A percentile compares a stretch with the other conserved stretches of the same genome.
Evolutionary conservation across 805 yeast genomes (phyloP).

Genomic region (Sugiyamaella marilandica): DNA sequence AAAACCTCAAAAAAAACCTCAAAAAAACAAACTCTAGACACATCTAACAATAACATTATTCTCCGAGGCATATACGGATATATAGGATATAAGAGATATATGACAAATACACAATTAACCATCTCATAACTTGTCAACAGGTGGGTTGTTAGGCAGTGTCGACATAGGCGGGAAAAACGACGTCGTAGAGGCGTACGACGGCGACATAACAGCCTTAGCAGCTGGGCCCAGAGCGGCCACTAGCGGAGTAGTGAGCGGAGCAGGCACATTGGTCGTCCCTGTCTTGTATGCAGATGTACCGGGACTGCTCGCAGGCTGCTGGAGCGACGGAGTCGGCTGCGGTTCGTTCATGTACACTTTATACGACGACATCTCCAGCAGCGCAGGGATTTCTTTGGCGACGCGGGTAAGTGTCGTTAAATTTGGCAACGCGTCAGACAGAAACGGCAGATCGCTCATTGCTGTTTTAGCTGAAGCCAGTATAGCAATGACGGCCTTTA

Average conservation of each 20-base stretch:
- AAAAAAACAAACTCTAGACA: too few species aligned
- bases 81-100: not conserved
- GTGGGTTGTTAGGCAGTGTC: not conserved
- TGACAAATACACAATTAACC: not conserved
- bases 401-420: slow-evolving; percentile 79
- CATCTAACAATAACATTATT: too few species aligned
- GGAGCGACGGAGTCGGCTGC: slow-evolving; percentile 2
- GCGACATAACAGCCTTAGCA: slow-evolving; percentile 33
- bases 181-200: slow-evolving; percentile 10
- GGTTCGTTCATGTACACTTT: slow-evolving; percentile 23
- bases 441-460: slow-evolving; percentile 72
- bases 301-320: not conserved
- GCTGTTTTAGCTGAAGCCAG: slow-evolving; percentile 78
- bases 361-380: slow-evolving; percentile 63
- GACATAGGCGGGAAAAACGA: slow-evolving; percentile 15
- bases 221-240: slow-evolving; percentile 39
- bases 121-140: too few species aligned
- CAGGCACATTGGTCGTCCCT: slow-evolving; percentile 2
- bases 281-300: not conserved
- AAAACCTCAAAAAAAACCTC: too few species aligned
- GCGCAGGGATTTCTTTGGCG: slow-evolving; percentile 87
- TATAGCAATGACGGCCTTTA: slow-evolving; percentile 78
- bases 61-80: too few species aligned
- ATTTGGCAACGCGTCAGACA: slow-evolving; percentile 74
- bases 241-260: slow-evolving; percentile 36